Conservation (phyloP, 2,329 filamentous ascomycete genomes). For the Verticillium nubilum region DNA sequence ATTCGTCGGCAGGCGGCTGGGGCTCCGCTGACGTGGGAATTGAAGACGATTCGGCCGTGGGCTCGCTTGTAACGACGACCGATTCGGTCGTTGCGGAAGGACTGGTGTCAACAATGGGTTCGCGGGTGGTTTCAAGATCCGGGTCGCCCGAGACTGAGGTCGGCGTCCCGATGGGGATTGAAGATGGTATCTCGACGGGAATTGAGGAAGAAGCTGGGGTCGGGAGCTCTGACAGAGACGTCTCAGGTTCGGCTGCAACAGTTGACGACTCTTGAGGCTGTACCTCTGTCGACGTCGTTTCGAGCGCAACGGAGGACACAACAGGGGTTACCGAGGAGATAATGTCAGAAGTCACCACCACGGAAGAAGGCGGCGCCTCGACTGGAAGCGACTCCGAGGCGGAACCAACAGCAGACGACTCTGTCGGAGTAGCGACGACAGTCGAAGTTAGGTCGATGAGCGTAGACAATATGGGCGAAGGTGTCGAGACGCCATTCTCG, state of each 20-base stretch:
- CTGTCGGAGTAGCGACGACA: neutral
- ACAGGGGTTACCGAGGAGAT: neutral
- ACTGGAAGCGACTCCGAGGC: neutral
- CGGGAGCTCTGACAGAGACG: neutral
- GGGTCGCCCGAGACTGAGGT: neutral
- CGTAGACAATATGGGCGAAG: neutral
- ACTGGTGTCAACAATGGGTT: neutral
- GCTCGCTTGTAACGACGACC: neutral
- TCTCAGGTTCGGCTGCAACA: neutral
- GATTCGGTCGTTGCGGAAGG: neutral
- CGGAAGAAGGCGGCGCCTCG: neutral
- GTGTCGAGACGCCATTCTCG: neutral
- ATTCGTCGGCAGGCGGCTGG: neutral
- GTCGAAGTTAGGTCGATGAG: neutral
- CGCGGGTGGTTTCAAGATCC: neutral
- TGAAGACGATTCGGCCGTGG: neutral
- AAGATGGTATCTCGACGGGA: neutral
- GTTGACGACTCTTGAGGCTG: neutral
- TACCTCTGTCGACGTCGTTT: neutral
- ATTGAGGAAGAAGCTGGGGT: neutral
- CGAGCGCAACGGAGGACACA: neutral
- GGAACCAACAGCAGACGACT: constrained; percentile 1
- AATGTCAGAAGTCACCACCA: neutral
- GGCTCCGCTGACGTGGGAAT: neutral
- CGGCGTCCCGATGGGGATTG: neutral